phyloP scores from a whole-genome alignment of 345 rosid species.

The Eucalyptus regnans region DNA sequence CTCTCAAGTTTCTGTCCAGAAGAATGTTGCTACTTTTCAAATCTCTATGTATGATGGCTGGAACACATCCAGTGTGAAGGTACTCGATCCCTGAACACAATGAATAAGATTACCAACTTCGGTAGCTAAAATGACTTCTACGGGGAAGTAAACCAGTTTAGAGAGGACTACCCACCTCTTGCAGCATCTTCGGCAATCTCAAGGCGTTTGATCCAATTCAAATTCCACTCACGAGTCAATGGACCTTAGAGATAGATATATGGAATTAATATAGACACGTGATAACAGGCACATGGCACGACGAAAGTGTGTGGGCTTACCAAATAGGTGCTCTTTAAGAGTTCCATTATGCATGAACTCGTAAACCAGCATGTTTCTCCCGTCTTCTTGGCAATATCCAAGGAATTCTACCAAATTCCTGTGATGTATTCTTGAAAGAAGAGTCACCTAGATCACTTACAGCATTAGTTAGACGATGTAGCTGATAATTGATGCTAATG shows the following conservation, averaged over 20 bases:
- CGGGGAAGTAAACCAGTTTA: background rate
- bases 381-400: slow-evolving; percentile 95
- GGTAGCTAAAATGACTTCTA: background rate
- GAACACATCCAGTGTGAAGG: slow-evolving; percentile 96
- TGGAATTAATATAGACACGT: background rate
- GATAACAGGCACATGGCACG: background rate
- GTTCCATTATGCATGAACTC: slow-evolving; percentile 98
- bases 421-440: slow-evolving; percentile 98
- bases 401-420: slow-evolving; percentile 92
- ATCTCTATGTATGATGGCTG: slow-evolving; percentile 95
- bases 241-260: slow-evolving; percentile 27
- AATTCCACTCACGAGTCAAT: slow-evolving; percentile 38
- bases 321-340: slow-evolving; percentile 89
- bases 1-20: slow-evolving; percentile 72
- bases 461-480: background rate
- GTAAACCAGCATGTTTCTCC: slow-evolving; percentile 75
- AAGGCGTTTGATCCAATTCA: slow-evolving; percentile 88
- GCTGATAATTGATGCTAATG: background rate
- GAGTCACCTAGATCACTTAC: slow-evolving; percentile 48
- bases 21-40: slow-evolving; percentile 92
- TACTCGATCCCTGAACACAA: slow-evolving; percentile 72
- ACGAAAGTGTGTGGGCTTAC: slow-evolving; percentile 19
- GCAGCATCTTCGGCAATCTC: slow-evolving; percentile 98
- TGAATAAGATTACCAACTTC: background rate
- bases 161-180: slow-evolving; percentile 39